A percentile compares a stretch with the other conserved stretches of the same genome.
phyloP scores from a whole-genome alignment of 2,329 filamentous ascomycete genomes.

The Teratosphaeria epicoccoides region DNA sequence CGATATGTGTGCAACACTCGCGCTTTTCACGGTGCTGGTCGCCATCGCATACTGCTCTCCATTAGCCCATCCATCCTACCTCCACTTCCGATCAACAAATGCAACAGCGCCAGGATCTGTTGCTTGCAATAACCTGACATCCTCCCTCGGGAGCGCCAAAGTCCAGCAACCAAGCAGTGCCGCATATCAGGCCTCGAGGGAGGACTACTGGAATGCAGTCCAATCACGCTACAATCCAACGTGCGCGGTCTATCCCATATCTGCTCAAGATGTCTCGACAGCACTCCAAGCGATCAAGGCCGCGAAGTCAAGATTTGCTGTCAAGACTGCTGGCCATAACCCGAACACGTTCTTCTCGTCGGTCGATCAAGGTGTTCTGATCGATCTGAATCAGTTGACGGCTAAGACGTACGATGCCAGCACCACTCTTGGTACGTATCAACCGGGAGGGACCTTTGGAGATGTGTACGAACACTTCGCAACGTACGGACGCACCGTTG shows the following conservation, averaged over 20 bases:
- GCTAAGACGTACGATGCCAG: background rate
- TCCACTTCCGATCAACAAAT: background rate
- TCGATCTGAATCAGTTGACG: background rate
- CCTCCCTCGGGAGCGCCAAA: background rate
- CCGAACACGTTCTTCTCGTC: background rate
- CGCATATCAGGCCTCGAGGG: background rate
- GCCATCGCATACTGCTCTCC: background rate
- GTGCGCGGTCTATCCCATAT: background rate
- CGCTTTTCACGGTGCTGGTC: background rate
- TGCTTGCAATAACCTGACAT: background rate
- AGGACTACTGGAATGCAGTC: background rate
- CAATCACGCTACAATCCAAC: background rate
- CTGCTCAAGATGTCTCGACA: background rate
- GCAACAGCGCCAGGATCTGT: background rate
- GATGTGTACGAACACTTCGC: background rate
- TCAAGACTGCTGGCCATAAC: background rate
- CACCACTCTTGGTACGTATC: background rate
- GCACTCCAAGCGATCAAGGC: background rate
- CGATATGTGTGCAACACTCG: background rate
- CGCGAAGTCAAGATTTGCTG: background rate
- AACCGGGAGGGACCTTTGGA: background rate
- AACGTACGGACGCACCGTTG: background rate
- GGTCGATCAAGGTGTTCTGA: background rate
- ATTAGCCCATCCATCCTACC: background rate
- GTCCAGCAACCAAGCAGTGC: background rate